These are phyloP conservation scores for Gaeumannomyces tritici DNA, from an alignment of 2,329 filamentous ascomycete genomes.

Conservation along the genomic window DNA sequence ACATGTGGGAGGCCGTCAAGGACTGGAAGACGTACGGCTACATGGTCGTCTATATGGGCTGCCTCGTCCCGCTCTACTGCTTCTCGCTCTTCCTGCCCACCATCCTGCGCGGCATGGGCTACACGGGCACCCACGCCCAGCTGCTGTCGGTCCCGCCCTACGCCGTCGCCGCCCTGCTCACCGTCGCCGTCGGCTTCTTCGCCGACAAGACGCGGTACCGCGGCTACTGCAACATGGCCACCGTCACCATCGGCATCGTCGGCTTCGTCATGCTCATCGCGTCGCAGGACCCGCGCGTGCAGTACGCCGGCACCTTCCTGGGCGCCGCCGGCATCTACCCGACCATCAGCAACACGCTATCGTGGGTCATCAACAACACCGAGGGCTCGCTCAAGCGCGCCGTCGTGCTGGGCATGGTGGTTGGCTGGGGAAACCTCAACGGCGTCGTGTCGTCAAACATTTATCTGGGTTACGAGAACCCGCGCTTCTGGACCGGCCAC, in stretches of 20 bases:
- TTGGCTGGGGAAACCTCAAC: constrained; percentile 69
- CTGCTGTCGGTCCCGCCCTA: constrained; percentile 33
- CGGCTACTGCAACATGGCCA: constrained; percentile 69
- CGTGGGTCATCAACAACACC: constrained; percentile 75
- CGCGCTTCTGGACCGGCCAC: constrained; percentile 40
- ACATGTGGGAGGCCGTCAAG: constrained; percentile 61
- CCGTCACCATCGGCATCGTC: constrained; percentile 59
- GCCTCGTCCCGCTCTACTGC: constrained; percentile 61
- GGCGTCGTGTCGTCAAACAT: constrained; percentile 61
- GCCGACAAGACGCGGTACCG: constrained; percentile 67
- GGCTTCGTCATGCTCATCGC: constrained; percentile 77
- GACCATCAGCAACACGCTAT: constrained; percentile 69
- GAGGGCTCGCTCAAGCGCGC: constrained; percentile 83
- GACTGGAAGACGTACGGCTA: constrained; percentile 81
- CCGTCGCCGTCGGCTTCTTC: constrained; percentile 59
- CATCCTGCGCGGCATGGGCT: constrained; percentile 53
- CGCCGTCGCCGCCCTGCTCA: constrained; percentile 57
- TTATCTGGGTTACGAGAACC: constrained; percentile 31
- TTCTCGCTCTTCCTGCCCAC: constrained; percentile 73
- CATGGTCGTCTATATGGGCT: constrained; percentile 71
- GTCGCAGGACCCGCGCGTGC: constrained; percentile 51
- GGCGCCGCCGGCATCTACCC: constrained; percentile 79
- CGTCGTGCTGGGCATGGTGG: constrained; percentile 62
- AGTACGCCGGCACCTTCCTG: constrained; percentile 72
- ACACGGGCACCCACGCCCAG: constrained; percentile 19